These are phyloP conservation scores for Talaromyces pinophilus DNA, from an alignment of 2,329 filamentous ascomycete species.

Conservation along the genomic window DNA sequence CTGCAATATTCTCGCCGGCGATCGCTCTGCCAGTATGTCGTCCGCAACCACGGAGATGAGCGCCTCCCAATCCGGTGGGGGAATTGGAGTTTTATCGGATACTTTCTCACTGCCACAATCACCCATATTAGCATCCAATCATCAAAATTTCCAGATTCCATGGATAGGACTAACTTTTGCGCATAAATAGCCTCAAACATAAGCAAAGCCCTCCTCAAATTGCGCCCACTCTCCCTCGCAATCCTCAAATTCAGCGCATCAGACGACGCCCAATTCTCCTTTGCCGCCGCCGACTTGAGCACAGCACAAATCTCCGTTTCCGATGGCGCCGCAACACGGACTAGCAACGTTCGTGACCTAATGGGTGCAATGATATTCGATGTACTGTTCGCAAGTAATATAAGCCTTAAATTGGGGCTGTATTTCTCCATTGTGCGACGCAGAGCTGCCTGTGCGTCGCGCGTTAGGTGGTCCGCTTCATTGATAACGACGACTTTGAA, in stretches of 20 bases:
- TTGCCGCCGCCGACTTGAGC: slow-evolving; percentile 68
- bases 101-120: slow-evolving; percentile 72
- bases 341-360: slow-evolving; percentile 83
- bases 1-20: slow-evolving; percentile 82
- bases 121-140: neutral
- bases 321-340: slow-evolving; percentile 86
- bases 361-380: slow-evolving; percentile 99
- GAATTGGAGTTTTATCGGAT: slow-evolving; percentile 82
- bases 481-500: slow-evolving; percentile 99
- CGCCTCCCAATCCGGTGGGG: slow-evolving; percentile 95
- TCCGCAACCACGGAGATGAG: slow-evolving; percentile 86
- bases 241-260: slow-evolving; percentile 78
- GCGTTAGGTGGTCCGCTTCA: slow-evolving; percentile 89
- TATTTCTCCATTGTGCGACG: slow-evolving; percentile 99
- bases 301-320: slow-evolving; percentile 81
- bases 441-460: slow-evolving; percentile 93
- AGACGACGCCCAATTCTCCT: slow-evolving; percentile 79
- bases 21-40: slow-evolving; percentile 90
- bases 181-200: slow-evolving; percentile 98
- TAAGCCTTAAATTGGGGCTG: slow-evolving; percentile 87
- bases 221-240: slow-evolving; percentile 85
- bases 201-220: slow-evolving; percentile 82
- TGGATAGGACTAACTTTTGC: slow-evolving; percentile 69
- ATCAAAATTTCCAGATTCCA: slow-evolving; percentile 18
- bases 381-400: slow-evolving; percentile 91